Percentiles rank a stretch among this genome's conserved stretches.
Evolutionary conservation across 106 monocot species (phyloP).

Genomic region (Allium fistulosum): DNA sequence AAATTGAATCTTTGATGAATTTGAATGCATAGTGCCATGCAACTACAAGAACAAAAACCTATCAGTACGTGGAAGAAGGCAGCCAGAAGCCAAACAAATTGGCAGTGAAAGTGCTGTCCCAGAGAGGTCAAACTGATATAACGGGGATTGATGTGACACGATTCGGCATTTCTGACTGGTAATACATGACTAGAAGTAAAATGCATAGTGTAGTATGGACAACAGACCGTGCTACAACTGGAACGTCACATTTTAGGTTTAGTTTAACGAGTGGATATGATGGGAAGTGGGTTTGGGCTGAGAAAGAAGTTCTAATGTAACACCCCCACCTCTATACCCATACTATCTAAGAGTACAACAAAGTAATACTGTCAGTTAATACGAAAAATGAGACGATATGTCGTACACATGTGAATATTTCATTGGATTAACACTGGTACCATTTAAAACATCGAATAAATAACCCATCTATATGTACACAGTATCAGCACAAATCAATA

Average conservation of each 20-base stretch:
- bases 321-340: no score
- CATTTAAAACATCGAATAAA: no score
- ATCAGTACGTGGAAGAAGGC: slow-evolving; percentile 61
- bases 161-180: slow-evolving; percentile 44
- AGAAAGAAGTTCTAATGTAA: slow-evolving; percentile 44
- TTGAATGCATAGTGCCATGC: slow-evolving; percentile 54
- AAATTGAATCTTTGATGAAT: not conserved
- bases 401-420: no score
- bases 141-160: slow-evolving; percentile 40
- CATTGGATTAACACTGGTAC: no score
- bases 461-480: no score
- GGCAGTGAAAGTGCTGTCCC: slow-evolving; percentile 64
- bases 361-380: no score
- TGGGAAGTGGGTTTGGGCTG: slow-evolving; percentile 83
- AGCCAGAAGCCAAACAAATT: slow-evolving; percentile 43
- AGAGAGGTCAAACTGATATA: slow-evolving; percentile 88
- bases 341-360: no score
- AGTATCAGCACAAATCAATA: no score
- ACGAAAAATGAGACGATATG: no score
- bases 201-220: slow-evolving; percentile 58
- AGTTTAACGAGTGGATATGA: slow-evolving; percentile 77
- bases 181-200: slow-evolving; percentile 57
- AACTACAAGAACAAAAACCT: slow-evolving; percentile 48
- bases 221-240: slow-evolving; percentile 40
- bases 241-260: slow-evolving; percentile 72